Conservation (phyloP, 2,329 filamentous ascomycete species). For the Xylaria arbuscula region DNA sequence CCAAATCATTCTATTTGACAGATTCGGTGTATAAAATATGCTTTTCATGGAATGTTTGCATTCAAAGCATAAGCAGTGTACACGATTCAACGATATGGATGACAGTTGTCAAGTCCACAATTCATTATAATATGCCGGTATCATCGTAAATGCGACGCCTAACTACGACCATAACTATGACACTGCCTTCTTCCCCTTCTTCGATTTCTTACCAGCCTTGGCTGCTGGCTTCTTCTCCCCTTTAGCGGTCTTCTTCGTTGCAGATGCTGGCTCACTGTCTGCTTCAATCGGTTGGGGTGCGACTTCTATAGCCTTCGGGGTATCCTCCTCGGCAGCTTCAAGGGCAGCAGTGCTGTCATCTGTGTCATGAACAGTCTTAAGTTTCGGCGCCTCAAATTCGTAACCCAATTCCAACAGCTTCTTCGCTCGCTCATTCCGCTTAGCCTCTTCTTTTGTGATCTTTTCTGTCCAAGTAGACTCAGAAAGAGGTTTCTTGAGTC, state of each 20-base stretch:
- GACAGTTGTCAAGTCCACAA: background rate
- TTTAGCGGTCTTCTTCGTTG: conserved; percentile 43
- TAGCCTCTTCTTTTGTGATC: conserved; percentile 77
- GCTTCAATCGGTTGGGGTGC: conserved; percentile 49
- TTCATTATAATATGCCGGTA: conserved; percentile 32
- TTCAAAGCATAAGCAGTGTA: background rate
- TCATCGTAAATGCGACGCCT: conserved; percentile 52
- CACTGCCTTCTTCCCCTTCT: conserved; percentile 53
- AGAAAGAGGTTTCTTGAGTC: conserved; percentile 77
- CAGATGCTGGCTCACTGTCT: conserved; percentile 46
- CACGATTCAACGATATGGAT: background rate
- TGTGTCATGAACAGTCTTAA: conserved; percentile 68
- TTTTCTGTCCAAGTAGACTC: conserved; percentile 83
- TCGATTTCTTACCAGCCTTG: conserved; percentile 47
- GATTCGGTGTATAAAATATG: background rate
- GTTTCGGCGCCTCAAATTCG: conserved; percentile 77
- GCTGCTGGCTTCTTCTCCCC: conserved; percentile 33
- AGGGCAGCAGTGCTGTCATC: conserved; percentile 52
- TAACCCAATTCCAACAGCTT: conserved; percentile 86
- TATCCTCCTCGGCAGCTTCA: conserved; percentile 52
- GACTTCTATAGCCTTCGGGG: conserved; percentile 55
- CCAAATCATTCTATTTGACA: background rate
- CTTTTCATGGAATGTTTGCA: background rate
- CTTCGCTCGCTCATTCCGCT: conserved; percentile 74
- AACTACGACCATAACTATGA: conserved; percentile 38